Conservation (phyloP, 768 basidiomycete species). For the Austroboletus eburneus region DNA sequence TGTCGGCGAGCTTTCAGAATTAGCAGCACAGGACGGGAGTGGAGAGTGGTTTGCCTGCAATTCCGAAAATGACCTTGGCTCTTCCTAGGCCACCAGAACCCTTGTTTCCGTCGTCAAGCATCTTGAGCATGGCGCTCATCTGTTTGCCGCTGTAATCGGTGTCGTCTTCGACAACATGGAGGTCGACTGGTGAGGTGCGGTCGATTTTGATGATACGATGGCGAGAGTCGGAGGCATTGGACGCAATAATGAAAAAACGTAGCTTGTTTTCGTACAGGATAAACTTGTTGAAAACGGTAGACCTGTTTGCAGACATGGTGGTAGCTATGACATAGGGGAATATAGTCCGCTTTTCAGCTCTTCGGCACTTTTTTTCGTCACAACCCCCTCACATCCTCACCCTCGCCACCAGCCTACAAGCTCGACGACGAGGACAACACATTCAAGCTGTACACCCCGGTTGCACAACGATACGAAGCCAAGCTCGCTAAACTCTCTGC, state of each 20-base stretch:
- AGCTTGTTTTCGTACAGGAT: slow-evolving; percentile 90
- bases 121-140: slow-evolving; percentile 87
- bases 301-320: not conserved
- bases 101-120: slow-evolving; percentile 95
- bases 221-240: slow-evolving; percentile 80
- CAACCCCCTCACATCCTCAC: too few relatives aligned
- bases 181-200: slow-evolving; percentile 70
- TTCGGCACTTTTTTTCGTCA: too few relatives aligned
- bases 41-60: slow-evolving; percentile 57
- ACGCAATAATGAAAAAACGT: slow-evolving; percentile 90
- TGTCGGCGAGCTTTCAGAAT: not conserved
- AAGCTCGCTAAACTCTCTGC: slow-evolving; percentile 74
- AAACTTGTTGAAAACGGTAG: slow-evolving; percentile 63
- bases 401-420: too few relatives aligned
- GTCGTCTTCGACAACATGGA: slow-evolving; percentile 81
- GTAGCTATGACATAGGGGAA: not conserved
- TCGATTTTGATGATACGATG: slow-evolving; percentile 95
- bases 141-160: slow-evolving; percentile 85
- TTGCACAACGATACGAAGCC: slow-evolving; percentile 77
- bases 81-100: slow-evolving; percentile 82
- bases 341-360: too few relatives aligned
- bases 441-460: too few relatives aligned
- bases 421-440: too few relatives aligned
- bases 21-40: not conserved
- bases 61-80: slow-evolving; percentile 73